Base-by-base conservation (phyloP, 306 rosid species). In the Castanea crenata region DNA sequence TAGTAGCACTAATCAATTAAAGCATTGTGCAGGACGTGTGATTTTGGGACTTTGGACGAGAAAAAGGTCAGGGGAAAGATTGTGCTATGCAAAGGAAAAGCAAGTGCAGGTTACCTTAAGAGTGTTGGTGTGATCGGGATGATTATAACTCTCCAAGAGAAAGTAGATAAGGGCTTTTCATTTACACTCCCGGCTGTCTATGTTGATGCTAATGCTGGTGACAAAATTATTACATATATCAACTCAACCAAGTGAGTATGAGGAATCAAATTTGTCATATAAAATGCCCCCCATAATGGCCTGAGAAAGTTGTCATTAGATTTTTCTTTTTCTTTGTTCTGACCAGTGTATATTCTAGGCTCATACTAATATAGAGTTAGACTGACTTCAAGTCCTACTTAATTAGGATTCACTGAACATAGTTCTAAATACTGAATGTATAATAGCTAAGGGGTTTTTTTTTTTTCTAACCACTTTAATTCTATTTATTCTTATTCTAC, bases 61-160 rank as follows among this genome's bases (percentile, higher is more conserved):
- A 71, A 83, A 69, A 85, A 81, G 69, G 96, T 94, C 87, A 77
- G 52, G 84, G 97, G 96, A 1, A 94, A 29, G 75, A 88, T 92
- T 55, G 91, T 92, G 84, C 87, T 83, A 65, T 94, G 98, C 80
- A 7, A 54, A 92, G 86, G 4, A 75, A 76, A 1, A 5, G 79
- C 16, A 46, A 14, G 20, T n/a, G 88, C 76, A 64, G 94, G 89
- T 74, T 18, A 23, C 55, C 75, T 61, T 76, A 88, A 92, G 20
- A 46, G 77, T 19, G 83, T 84, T 12, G 89, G 85, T 16, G 96
- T 96, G 44, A 77, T 69, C 35, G 98, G 97, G 34, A 64, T 85
- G 51, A 86, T 92, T 34, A 76, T 86, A 82, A 84, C 83, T 16
- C 32, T 73, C n/a, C 27, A 78, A 3, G 79, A 81, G 19, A 3